These are phyloP conservation scores for Fusarium solani-melongenae DNA, from an alignment of 2,329 filamentous ascomycete species.

Conservation along the genomic window DNA sequence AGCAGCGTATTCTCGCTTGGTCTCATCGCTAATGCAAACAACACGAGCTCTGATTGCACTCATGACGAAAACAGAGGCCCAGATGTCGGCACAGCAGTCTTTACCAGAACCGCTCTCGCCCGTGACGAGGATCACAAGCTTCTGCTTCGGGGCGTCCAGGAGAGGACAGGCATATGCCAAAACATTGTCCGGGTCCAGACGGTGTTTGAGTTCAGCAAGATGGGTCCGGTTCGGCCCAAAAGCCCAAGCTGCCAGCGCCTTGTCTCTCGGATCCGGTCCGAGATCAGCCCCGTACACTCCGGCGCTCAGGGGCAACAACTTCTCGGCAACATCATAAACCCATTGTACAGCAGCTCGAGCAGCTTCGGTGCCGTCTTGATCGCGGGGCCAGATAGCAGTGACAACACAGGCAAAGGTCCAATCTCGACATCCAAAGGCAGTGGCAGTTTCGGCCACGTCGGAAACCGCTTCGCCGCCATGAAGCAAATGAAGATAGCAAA, in stretches of 20 bases:
- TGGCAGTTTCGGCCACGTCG: slow-evolving; percentile 56
- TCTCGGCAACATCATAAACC: slow-evolving; percentile 64
- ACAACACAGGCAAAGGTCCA: slow-evolving; percentile 74
- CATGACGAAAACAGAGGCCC: slow-evolving; percentile 56
- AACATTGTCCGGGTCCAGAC: slow-evolving; percentile 61
- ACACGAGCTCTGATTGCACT: slow-evolving; percentile 50
- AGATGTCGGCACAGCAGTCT: slow-evolving; percentile 67
- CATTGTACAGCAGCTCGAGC: slow-evolving; percentile 57
- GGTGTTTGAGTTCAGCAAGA: slow-evolving; percentile 62
- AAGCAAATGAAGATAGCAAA: too few species aligned
- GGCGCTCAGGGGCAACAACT: slow-evolving; percentile 60
- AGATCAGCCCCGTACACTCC: slow-evolving; percentile 72
- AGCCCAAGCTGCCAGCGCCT: slow-evolving; percentile 59
- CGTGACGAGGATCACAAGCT: slow-evolving; percentile 68
- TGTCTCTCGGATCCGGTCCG: slow-evolving; percentile 70
- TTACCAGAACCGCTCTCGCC: slow-evolving; percentile 68
- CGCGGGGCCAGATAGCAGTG: slow-evolving; percentile 69
- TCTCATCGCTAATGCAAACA: slow-evolving; percentile 34
- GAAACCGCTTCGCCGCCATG: slow-evolving; percentile 67
- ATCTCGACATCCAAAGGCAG: slow-evolving; percentile 71
- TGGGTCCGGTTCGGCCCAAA: slow-evolving; percentile 66
- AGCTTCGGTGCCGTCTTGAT: slow-evolving; percentile 58
- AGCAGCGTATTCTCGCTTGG: slow-evolving; percentile 59
- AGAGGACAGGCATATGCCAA: slow-evolving; percentile 68
- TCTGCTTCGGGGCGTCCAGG: slow-evolving; percentile 49